Conservation (phyloP, 345 rosid genomes). For the Chamaenerion angustifolium region DNA sequence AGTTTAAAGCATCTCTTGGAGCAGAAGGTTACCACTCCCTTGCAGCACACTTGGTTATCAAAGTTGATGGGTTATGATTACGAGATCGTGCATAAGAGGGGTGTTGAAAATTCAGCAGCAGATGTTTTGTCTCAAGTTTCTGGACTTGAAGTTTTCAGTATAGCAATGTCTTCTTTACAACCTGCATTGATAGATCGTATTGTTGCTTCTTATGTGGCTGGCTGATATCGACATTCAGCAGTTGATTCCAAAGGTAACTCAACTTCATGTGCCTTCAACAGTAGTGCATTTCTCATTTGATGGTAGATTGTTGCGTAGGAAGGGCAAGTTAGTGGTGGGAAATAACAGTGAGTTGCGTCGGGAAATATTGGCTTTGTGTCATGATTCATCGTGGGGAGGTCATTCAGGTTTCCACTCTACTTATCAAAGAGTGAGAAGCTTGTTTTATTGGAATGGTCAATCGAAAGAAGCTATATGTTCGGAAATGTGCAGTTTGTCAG, state of each 20-base stretch:
- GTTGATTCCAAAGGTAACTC: neutral
- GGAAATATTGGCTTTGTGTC: neutral
- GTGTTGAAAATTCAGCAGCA: neutral
- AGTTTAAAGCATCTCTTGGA: slow-evolving; percentile 3
- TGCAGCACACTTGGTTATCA: neutral
- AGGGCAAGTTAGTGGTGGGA: neutral
- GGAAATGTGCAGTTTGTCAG: neutral
- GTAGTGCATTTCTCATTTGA: neutral
- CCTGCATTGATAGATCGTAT: neutral
- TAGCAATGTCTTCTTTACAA: neutral
- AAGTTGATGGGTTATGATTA: slow-evolving; percentile 1
- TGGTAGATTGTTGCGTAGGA: neutral
- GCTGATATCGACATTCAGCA: neutral
- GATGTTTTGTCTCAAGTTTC: neutral
- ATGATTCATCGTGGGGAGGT: neutral
- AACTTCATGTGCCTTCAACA: neutral
- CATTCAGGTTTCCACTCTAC: neutral
- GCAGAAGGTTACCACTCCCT: neutral
- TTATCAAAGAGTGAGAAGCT: neutral
- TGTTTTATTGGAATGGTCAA: neutral
- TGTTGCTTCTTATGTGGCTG: neutral
- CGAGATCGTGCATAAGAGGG: neutral
- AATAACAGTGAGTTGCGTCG: neutral
- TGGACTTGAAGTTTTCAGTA: neutral
- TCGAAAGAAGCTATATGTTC: neutral